Evolutionary conservation across 352 stramenopile genomes (phyloP).

Genomic region (Bremia lactucae): DNA sequence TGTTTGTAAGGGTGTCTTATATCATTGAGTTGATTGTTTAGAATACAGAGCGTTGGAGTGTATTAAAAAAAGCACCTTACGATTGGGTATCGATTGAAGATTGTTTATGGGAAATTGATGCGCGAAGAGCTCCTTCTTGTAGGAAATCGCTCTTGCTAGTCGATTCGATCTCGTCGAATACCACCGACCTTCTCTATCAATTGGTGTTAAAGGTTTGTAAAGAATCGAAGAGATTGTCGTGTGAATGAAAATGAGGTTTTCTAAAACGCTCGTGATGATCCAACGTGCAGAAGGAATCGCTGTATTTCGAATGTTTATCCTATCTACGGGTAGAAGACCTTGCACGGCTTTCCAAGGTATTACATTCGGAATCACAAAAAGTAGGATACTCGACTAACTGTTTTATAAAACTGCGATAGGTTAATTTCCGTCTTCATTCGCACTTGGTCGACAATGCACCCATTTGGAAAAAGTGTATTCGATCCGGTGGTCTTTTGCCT

Average conservation of each 20-base stretch:
- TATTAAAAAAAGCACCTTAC: conserved; percentile 9
- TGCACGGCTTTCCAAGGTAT: conserved; percentile 25
- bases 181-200: conserved; percentile 14
- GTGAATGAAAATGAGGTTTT: too few species aligned
- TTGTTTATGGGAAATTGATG: conserved; percentile 51
- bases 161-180: conserved; percentile 8
- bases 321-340: conserved; percentile 42
- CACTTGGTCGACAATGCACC: conserved; percentile 36
- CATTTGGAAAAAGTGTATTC: conserved; percentile 68
- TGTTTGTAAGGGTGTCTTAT: neutral
- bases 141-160: conserved; percentile 11
- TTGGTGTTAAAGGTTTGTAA: conserved; percentile 26
- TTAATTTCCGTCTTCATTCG: conserved; percentile 28
- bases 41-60: conserved; percentile 5
- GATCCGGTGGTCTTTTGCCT: conserved; percentile 34
- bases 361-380: neutral
- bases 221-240: neutral
- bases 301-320: conserved; percentile 34
- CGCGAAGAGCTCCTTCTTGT: conserved; percentile 10
- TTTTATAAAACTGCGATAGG: conserved; percentile 4
- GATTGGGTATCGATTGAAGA: conserved; percentile 52
- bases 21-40: conserved; percentile 1
- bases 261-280: neutral
- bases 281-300: conserved; percentile 13
- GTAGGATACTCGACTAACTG: neutral